Evolutionary conservation across 2,329 filamentous ascomycete genomes (phyloP).

Genomic region (Fusarium poae): DNA sequence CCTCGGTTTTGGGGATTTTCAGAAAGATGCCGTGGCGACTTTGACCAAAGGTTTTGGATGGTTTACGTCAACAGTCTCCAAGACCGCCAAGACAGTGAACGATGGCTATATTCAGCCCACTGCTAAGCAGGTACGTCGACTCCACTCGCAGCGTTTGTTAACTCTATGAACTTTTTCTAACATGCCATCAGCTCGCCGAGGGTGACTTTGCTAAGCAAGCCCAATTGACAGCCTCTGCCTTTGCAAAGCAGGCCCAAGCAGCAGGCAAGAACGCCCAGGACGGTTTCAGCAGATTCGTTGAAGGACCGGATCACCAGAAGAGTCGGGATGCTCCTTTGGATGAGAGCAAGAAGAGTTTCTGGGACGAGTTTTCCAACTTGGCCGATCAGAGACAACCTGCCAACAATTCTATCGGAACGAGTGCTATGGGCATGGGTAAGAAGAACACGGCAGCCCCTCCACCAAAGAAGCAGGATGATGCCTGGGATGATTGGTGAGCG

Average conservation of each 20-base stretch:
- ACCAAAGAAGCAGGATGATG: constrained; percentile 64
- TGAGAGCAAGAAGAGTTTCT: constrained; percentile 84
- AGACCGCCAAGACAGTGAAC: constrained; percentile 92
- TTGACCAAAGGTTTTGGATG: constrained; percentile 94
- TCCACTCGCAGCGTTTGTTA: not conserved
- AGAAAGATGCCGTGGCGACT: constrained; percentile 89
- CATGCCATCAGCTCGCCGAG: constrained; percentile 74
- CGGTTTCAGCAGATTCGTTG: constrained; percentile 87
- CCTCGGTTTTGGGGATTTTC: constrained; percentile 84
- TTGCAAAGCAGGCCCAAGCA: constrained; percentile 74
- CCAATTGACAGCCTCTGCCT: constrained; percentile 72
- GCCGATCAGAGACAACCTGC: constrained; percentile 67
- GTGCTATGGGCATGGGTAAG: constrained; percentile 69
- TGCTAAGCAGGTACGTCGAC: constrained; percentile 77
- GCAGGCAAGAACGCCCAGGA: constrained; percentile 82
- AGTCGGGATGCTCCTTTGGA: constrained; percentile 60
- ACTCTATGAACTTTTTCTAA: constrained; percentile 43
- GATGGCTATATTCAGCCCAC: constrained; percentile 93
- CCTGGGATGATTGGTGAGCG: constrained; percentile 74
- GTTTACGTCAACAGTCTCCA: constrained; percentile 88
- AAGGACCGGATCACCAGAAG: constrained; percentile 69
- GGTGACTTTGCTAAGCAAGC: constrained; percentile 80
- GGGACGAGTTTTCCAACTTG: constrained; percentile 87
- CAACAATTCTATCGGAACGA: constrained; percentile 68
- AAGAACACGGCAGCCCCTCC: constrained; percentile 51